Evolutionary conservation across 1,284 basidiomycete species (phyloP), one percentile per base, ranked within the genome.

Genomic region (Cryptococcus maquisensis): DNA sequence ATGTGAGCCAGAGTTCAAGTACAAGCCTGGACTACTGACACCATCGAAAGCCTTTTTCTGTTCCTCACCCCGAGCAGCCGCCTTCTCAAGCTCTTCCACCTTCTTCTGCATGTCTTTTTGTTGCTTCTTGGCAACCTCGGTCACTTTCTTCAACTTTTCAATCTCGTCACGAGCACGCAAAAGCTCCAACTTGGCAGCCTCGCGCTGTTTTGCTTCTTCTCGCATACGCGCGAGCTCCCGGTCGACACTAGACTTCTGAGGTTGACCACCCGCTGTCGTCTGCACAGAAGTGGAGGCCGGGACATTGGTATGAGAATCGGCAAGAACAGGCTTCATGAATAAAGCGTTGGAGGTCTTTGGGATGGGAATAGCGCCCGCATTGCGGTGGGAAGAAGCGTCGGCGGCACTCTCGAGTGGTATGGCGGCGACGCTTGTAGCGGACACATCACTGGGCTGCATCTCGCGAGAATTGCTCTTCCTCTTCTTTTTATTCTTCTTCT

Each of bases 51-150:
- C 35, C 24, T 61, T 53, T 13, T 49, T 51, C 21, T 38, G 20
- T 21, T 46, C 49, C 38, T 44, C 49, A 18, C 50, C 37, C 21
- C 43, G 47, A 47, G 57, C 35, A 2, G 45, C 45, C 28, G 57
- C 47, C 26, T 53, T 43, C 21, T 54, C 47, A 40, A 64, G 54
- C 42, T 55, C 56, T 12, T 52, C 46, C 41, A 50, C 20, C 26
- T 60, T 60, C 43, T 63, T 62, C 20, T 51, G 56, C 38, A 26
- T 47, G 39, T 58, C 57, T 32, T 43, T 51, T 46, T 49, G 49
- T 41, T 47, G 20, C 41, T 20, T 49, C 49, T 40, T 60, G 26
- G 38, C 52, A 48, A 40, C 47, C 47, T 51, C 47, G 16, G 42
- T 38, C 36, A 28, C 45, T n/a, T 6, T 35, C 26, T 38, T 54